Evolutionary conservation across 306 rosid species (phyloP), one percentile per base, ranked within the genome.

Genomic region (Pterocarpus macrocarpus): DNA sequence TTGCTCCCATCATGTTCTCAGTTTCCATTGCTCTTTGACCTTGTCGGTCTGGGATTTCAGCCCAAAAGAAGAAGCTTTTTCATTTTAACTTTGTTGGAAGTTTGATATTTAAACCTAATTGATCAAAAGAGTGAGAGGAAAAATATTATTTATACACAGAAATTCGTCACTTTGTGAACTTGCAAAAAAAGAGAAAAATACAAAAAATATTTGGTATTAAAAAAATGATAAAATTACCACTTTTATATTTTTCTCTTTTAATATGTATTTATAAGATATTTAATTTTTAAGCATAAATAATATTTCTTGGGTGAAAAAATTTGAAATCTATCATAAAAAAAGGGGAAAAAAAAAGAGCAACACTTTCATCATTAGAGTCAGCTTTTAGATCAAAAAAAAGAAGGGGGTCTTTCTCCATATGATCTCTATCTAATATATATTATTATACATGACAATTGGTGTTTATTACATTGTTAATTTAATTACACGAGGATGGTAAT

Each of bases 11-110:
- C 39, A 50, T 70, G 0, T 76, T 75, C 9, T 70, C 3, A 34
- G 53, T 58, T 62, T 77, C 63, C 50, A 52, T 56, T 76, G 61
- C 62, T 52, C 58, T 5, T 83, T 71, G 50, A 69, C 52, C 50
- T 39, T 69, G 45, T 82, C 61, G 22, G 34, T 6, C 61, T 1
- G 15, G 53, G 53, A 47, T 47, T 47, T 47, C 53, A 12, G 13
- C 7, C 53, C 53, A 47, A 47, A 47, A 47, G 2, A 47, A 12
- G 15, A 47, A 12, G 13, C 15, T 13, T 47, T 47, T 11, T 11
- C 9, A 9, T 47, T 11, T 47, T 47, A 47, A 55, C n/a, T n/a
- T 55, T 55, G 28, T 55, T 55, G 9, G 4, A n/a, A 55, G 17
- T 52, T 55, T 55, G 5, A 17, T 16, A 2, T 16, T 53, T 15